Base-by-base conservation (phyloP, 495 filamentous ascomycete genomes). In the Talaromyces ruber region DNA sequence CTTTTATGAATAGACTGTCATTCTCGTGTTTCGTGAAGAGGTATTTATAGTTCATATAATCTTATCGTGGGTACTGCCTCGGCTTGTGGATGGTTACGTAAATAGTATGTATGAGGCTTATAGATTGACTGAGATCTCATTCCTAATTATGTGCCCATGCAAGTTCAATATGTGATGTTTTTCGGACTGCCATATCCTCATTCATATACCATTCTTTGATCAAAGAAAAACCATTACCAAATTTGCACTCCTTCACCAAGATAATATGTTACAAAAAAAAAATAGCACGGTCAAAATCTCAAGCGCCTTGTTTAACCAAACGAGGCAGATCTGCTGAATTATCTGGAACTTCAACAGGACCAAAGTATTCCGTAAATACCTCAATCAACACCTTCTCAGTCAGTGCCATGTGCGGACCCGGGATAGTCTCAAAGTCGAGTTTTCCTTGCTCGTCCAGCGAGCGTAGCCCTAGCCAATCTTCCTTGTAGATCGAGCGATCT, bases 391-490 rank as follows among this genome's bases (percentile, higher is more conserved):
- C 62, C 64, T 86, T 78, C 1, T 94, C 88, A 18, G 72, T 75
- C 66, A 99, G 68, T 61, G 85, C 72, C 95, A 99, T 98, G 78
- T 99, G 94, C 11, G 80, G 77, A 2, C 94, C 94, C 6, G 85
- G 79, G 1, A 81, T 73, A 4, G 78, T 72, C 74, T 82, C 75
- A 74, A 97, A 97, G 56, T 87, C 82, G 64, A 99, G 74, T 22
- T 83, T 88, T 2, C 86, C 90, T 75, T 88, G 85, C 73, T 89
- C 79, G 76, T 95, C 95, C 68, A 99, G 74, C 66, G 74, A 76
- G 74, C 82, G 89, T 76, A 99, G 74, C 1, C 94, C 94, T 22
- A 99, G 66, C 94, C 94, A 99, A 77, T 99, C 94, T 77, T 97
- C 90, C 67, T 82, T 83, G 70, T 97, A 98, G 29, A 97, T 72